phyloP scores from a whole-genome alignment of 768 basidiomycete genomes.

The Mycena polygramma region DNA sequence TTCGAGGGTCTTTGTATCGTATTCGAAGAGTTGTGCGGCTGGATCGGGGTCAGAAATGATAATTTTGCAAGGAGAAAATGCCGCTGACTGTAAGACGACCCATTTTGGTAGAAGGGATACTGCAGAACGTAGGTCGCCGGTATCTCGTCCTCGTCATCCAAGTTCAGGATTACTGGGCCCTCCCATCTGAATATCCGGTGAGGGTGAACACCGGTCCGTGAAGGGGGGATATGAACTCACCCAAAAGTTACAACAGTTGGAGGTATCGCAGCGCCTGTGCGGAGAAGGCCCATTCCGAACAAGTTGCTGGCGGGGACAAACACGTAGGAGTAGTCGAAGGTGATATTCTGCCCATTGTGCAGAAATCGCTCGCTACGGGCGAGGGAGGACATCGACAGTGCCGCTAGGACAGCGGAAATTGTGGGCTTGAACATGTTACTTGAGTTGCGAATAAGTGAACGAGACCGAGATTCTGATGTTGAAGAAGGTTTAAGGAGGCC shows the following conservation, averaged over 20 bases:
- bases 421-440: slow-evolving; percentile 20
- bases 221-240: not conserved
- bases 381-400: not conserved
- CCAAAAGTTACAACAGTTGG: slow-evolving; percentile 13
- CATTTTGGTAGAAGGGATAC: slow-evolving; percentile 35
- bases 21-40: slow-evolving; percentile 32
- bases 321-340: slow-evolving; percentile 25
- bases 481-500: not conserved
- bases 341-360: slow-evolving; percentile 31
- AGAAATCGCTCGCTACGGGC: not conserved
- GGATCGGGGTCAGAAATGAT: not conserved
- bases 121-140: slow-evolving; percentile 30
- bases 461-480: not conserved
- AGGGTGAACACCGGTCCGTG: not conserved
- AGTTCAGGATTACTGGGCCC: slow-evolving; percentile 25
- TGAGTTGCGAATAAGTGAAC: not conserved
- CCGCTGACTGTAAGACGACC: slow-evolving; percentile 27
- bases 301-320: slow-evolving; percentile 24
- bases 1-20: slow-evolving; percentile 22
- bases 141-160: slow-evolving; percentile 27
- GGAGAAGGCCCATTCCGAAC: slow-evolving; percentile 30
- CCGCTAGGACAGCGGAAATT: slow-evolving; percentile 7
- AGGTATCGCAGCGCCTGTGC: slow-evolving; percentile 24
- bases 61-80: not conserved
- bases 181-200: slow-evolving; percentile 22